Evolutionary conservation across 106 monocot genomes (phyloP).

Genomic region (Dioscorea zingiberensis): DNA sequence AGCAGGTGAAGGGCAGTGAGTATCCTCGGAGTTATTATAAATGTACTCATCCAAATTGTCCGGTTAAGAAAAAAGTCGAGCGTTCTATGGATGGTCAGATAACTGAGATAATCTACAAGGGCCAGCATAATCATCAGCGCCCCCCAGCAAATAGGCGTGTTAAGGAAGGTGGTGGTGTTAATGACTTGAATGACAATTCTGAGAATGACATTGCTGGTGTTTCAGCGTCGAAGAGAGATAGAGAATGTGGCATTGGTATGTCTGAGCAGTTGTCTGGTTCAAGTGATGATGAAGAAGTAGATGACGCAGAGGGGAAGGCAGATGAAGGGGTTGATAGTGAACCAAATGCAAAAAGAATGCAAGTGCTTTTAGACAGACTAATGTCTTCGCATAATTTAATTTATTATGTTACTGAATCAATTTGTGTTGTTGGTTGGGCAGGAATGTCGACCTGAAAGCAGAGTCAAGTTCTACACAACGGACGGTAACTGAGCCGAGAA

Average conservation of each 20-base stretch:
- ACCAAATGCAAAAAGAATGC: constrained; percentile 21
- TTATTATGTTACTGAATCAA: background rate
- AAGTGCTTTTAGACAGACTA: background rate
- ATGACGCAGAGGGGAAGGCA: background rate
- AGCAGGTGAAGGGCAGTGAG: constrained; percentile 69
- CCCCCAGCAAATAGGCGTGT: constrained; percentile 33
- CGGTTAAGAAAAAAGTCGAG: constrained; percentile 74
- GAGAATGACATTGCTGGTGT: background rate
- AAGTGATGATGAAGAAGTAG: constrained; percentile 20
- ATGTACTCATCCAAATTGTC: constrained; percentile 54
- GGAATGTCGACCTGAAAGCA: constrained; percentile 31
- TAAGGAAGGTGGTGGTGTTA: constrained; percentile 32
- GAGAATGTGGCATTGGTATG: constrained; percentile 1
- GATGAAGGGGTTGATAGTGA: background rate
- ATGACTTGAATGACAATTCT: constrained; percentile 7
- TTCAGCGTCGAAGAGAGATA: constrained; percentile 6
- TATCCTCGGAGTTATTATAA: constrained; percentile 67
- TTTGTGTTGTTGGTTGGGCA: constrained; percentile 5
- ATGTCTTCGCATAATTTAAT: background rate
- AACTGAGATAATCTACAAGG: constrained; percentile 61
- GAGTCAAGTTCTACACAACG: constrained; percentile 40
- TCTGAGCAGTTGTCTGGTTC: constrained; percentile 15
- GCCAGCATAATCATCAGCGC: constrained; percentile 48
- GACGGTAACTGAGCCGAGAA: constrained; percentile 57
- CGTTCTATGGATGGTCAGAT: constrained; percentile 53